These are phyloP conservation scores for Hirsutella thompsonii DNA, from an alignment of 2,329 filamentous ascomycete species.

Conservation along the genomic window DNA sequence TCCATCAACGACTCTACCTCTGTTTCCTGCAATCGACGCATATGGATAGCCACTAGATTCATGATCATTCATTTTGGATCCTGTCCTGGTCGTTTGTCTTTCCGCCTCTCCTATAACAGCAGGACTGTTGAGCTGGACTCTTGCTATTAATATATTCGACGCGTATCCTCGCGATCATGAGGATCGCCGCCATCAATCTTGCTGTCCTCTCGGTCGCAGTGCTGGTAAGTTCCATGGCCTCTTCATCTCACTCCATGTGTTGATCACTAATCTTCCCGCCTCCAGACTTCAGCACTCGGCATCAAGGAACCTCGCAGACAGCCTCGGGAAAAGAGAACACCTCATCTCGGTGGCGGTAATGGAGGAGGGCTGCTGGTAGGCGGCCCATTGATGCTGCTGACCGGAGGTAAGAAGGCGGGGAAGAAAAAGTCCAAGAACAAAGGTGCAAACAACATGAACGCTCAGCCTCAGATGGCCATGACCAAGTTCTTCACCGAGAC, in stretches of 20 bases:
- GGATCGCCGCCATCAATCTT: conserved; percentile 6
- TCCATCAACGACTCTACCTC: too few relatives aligned
- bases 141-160: neutral
- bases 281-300: neutral
- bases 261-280: neutral
- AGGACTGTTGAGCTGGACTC: conserved; percentile 2
- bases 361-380: neutral
- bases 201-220: conserved; percentile 7
- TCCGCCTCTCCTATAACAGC: neutral
- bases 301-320: neutral
- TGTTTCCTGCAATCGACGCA: too few relatives aligned
- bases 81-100: neutral
- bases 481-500: neutral
- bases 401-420: neutral
- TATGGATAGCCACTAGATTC: neutral
- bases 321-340: neutral
- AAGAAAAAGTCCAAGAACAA: neutral
- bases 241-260: neutral
- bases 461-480: neutral
- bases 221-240: conserved; percentile 6
- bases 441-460: neutral
- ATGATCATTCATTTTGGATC: neutral
- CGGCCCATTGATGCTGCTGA: neutral
- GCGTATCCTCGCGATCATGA: conserved; percentile 7
- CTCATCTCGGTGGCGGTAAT: too few relatives aligned